phyloP scores from a whole-genome alignment of 2,329 filamentous ascomycete genomes.

The Aspergillus ochraceoroseus region DNA sequence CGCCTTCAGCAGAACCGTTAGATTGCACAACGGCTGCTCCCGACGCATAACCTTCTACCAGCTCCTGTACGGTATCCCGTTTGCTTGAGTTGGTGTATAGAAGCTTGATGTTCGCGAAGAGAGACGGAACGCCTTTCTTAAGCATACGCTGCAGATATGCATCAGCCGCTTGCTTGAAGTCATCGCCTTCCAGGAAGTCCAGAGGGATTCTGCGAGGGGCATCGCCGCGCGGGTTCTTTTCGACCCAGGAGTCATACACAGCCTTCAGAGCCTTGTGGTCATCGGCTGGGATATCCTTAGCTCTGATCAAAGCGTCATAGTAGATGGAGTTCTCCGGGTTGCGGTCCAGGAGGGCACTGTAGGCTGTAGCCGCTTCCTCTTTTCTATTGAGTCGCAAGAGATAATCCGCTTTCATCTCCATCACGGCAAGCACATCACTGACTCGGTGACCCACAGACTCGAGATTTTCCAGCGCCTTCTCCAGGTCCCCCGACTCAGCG shows the following conservation, averaged over 20 bases:
- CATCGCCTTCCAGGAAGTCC: constrained; percentile 78
- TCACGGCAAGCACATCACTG: constrained; percentile 74
- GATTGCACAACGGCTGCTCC: constrained; percentile 45
- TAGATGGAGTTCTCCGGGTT: constrained; percentile 85
- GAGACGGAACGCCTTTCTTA: constrained; percentile 87
- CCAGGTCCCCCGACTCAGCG: constrained; percentile 76
- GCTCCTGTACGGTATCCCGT: constrained; percentile 65
- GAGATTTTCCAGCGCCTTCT: constrained; percentile 81
- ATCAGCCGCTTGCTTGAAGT: constrained; percentile 73
- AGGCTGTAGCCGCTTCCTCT: constrained; percentile 75
- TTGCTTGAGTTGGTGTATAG: constrained; percentile 76
- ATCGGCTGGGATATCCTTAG: constrained; percentile 58
- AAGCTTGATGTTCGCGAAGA: constrained; percentile 94
- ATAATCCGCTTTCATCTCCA: constrained; percentile 84
- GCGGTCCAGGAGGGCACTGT: constrained; percentile 72
- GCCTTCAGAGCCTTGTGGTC: constrained; percentile 63
- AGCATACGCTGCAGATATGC: constrained; percentile 78
- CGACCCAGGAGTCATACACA: constrained; percentile 75
- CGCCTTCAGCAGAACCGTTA: constrained; percentile 48
- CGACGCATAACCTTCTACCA: constrained; percentile 74
- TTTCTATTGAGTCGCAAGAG: constrained; percentile 70
- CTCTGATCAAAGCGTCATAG: constrained; percentile 70
- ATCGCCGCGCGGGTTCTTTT: constrained; percentile 77
- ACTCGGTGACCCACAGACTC: constrained; percentile 70
- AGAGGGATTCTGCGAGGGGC: constrained; percentile 79